phyloP scores from a whole-genome alignment of 1,284 basidiomycete species.

The Moniliophthora roreri region DNA sequence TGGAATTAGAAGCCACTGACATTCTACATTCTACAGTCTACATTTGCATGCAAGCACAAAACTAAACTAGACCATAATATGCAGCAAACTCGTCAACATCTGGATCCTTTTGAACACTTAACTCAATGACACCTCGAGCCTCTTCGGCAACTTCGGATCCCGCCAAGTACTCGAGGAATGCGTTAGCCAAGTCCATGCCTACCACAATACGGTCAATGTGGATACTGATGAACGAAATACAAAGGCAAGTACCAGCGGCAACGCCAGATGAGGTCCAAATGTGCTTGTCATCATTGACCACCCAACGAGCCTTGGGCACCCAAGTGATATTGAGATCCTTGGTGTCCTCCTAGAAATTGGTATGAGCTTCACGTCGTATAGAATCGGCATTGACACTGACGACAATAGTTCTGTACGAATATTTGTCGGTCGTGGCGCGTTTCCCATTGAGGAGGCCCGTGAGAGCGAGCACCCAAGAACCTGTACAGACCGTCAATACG shows the following conservation, averaged over 20 bases:
- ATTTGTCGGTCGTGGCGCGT: conserved; percentile 27
- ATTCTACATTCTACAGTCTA: background rate
- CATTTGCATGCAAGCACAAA: too few species aligned
- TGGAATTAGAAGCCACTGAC: too few species aligned
- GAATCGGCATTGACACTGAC: conserved; percentile 9
- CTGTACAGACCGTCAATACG: conserved; percentile 24
- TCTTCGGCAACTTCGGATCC: conserved; percentile 25
- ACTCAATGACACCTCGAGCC: conserved; percentile 28
- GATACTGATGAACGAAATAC: background rate
- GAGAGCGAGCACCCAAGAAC: conserved; percentile 24
- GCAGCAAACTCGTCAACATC: conserved; percentile 28
- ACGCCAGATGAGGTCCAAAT: conserved; percentile 40
- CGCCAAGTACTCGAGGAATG: conserved; percentile 33
- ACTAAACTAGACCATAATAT: too few species aligned
- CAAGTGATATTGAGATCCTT: conserved; percentile 26
- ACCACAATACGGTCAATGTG: background rate
- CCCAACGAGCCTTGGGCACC: conserved; percentile 37
- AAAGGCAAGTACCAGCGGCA: conserved; percentile 27
- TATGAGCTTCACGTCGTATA: background rate
- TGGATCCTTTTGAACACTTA: conserved; percentile 21
- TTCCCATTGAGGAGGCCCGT: conserved; percentile 24
- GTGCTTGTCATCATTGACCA: conserved; percentile 33
- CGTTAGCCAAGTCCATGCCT: conserved; percentile 34
- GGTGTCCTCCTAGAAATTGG: conserved; percentile 19
- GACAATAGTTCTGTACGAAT: conserved; percentile 16